Percentiles rank a stretch among this genome's conserved stretches.
These are phyloP conservation scores for Coffea canephora DNA, from an alignment of 257 asterid species.

Conservation along the genomic window DNA sequence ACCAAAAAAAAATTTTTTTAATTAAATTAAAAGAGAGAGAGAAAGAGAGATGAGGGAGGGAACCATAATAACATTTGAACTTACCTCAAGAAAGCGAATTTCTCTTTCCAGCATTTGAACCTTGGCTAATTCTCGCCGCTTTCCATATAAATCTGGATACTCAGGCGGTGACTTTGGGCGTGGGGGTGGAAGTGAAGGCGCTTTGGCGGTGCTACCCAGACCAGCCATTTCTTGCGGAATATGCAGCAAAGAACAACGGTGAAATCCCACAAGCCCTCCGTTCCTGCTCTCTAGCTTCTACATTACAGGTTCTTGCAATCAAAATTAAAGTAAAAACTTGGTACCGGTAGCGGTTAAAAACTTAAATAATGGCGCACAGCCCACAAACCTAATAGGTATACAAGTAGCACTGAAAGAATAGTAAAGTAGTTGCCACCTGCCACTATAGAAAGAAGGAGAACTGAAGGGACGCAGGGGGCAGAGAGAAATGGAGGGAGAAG, in stretches of 20 bases:
- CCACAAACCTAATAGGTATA: conserved; percentile 6
- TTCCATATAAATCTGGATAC: conserved; percentile 91
- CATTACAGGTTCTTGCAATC: background rate
- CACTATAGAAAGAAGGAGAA: background rate
- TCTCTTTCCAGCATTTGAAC: conserved; percentile 87
- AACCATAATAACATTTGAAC: background rate
- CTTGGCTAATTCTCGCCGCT: conserved; percentile 67
- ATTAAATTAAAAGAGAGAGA: background rate
- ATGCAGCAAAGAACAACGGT: background rate
- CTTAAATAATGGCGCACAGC: conserved; percentile 11
- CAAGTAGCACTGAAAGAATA: background rate
- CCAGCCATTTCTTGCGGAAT: conserved; percentile 36
- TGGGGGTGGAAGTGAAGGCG: conserved; percentile 79
- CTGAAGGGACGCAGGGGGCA: conserved; percentile 11
- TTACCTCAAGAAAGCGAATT: conserved; percentile 74
- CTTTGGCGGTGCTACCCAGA: conserved; percentile 31
- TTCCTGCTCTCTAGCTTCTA: background rate
- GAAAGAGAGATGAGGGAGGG: background rate
- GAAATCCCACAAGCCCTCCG: conserved; percentile 9
- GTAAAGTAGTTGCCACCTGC: background rate
- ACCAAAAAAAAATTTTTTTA: too few relatives aligned
- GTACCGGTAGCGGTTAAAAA: background rate
- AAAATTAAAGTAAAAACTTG: background rate
- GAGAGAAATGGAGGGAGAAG: conserved; percentile 18
- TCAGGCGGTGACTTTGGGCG: conserved; percentile 84